Evolutionary conservation across 345 rosid species (phyloP).

Genomic region (Salix viminalis): DNA sequence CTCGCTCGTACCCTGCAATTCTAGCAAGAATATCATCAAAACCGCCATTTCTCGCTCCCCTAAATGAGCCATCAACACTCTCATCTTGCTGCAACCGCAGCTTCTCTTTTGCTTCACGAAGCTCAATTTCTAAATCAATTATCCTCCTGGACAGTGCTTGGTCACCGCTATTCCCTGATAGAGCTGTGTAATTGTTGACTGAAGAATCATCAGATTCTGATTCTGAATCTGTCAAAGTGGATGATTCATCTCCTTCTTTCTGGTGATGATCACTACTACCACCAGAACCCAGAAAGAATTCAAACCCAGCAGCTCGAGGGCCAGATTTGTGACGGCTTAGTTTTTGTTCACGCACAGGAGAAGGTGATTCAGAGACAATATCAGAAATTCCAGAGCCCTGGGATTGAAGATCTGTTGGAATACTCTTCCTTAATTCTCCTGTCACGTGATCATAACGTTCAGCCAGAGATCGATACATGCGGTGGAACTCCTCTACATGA

Average conservation of each 20-base stretch:
- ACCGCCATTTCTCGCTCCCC: conserved; percentile 24
- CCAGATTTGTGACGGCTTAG: conserved; percentile 29
- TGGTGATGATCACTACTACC: conserved; percentile 43
- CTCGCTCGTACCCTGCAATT: conserved; percentile 38
- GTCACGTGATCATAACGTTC: conserved; percentile 44
- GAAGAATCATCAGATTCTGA: conserved; percentile 62
- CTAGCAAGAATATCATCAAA: conserved; percentile 37
- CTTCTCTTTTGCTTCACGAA: conserved; percentile 26
- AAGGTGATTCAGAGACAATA: conserved; percentile 25
- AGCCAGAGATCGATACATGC: conserved; percentile 41
- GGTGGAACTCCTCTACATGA: conserved; percentile 39
- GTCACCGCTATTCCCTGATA: conserved; percentile 26
- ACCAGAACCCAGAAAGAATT: conserved; percentile 45
- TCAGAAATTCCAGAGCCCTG: conserved; percentile 33
- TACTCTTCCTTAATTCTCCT: conserved; percentile 29
- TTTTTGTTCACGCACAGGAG: conserved; percentile 35
- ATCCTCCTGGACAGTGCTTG: conserved; percentile 24
- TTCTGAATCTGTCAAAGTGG: conserved; percentile 69
- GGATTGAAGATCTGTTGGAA: conserved; percentile 29
- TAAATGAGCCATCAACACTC: conserved; percentile 24
- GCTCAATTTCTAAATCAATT: conserved; percentile 28
- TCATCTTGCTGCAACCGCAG: conserved; percentile 26
- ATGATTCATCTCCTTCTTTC: conserved; percentile 61
- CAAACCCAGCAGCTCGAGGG: conserved; percentile 36
- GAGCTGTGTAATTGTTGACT: conserved; percentile 35